phyloP scores from a whole-genome alignment of 2,329 filamentous ascomycete species.

The Colletotrichum higginsianum region DNA sequence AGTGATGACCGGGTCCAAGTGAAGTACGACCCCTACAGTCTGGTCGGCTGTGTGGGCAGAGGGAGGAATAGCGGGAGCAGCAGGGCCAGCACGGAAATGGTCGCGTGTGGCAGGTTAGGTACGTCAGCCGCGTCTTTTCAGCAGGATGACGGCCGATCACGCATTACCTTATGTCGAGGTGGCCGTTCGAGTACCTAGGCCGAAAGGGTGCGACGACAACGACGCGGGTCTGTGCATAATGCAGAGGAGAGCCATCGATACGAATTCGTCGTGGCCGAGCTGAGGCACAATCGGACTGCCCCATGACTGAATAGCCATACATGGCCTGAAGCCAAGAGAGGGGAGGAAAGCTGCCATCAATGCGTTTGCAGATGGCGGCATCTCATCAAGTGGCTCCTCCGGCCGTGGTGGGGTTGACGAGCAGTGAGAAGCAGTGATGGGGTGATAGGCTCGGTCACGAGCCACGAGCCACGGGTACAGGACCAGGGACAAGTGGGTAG shows the following conservation, averaged over 20 bases:
- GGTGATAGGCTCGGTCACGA: neutral
- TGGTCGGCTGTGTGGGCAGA: constrained; percentile 16
- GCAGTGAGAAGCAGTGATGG: neutral
- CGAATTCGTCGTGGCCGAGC: neutral
- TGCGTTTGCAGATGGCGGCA: neutral
- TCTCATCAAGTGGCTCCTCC: neutral
- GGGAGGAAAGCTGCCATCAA: neutral
- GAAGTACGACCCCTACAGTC: constrained; percentile 37
- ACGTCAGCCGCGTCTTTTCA: constrained; percentile 25
- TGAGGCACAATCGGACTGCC: neutral
- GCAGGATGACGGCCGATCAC: constrained; percentile 7
- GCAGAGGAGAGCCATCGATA: neutral
- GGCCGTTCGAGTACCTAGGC: neutral
- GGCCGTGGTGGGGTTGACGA: neutral
- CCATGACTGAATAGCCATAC: neutral
- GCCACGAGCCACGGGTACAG: neutral
- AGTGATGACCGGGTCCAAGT: constrained; percentile 5
- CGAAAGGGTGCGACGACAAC: neutral
- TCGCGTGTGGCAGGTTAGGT: neutral
- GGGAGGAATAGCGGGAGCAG: neutral
- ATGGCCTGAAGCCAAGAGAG: neutral
- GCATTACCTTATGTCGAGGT: neutral
- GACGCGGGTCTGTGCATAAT: constrained; percentile 10
- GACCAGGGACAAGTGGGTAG: neutral
- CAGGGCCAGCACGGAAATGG: constrained; percentile 1